Evolutionary conservation across 2,329 filamentous ascomycete genomes (phyloP).

Genomic region (Apiospora pterosperma): DNA sequence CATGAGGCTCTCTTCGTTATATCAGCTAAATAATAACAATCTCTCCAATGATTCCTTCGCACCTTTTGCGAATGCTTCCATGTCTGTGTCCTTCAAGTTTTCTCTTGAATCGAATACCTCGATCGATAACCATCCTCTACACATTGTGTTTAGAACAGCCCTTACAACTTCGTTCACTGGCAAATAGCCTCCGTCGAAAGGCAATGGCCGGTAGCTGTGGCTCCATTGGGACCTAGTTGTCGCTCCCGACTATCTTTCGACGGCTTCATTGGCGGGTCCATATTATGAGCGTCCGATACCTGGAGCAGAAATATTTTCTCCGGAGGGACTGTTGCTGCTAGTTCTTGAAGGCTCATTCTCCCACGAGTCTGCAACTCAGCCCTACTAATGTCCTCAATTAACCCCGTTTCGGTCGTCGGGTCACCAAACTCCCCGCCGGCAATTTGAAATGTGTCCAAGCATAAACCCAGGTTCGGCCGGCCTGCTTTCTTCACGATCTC

Average conservation of each 20-base stretch:
- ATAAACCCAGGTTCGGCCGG: conserved; percentile 66
- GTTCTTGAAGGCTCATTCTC: conserved; percentile 50
- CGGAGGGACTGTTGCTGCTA: conserved; percentile 54
- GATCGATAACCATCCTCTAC: conserved; percentile 63
- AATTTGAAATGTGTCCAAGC: conserved; percentile 75
- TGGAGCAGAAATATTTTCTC: conserved; percentile 75
- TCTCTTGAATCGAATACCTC: conserved; percentile 65
- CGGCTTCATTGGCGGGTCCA: conserved; percentile 51
- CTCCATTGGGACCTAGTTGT: conserved; percentile 67
- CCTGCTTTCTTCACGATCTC: conserved; percentile 61
- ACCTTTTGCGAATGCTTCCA: conserved; percentile 45
- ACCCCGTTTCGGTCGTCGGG: conserved; percentile 60
- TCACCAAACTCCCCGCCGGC: conserved; percentile 71
- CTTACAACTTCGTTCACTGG: conserved; percentile 62
- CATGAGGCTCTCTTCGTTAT: too few species aligned
- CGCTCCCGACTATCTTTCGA: conserved; percentile 49
- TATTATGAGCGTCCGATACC: conserved; percentile 70
- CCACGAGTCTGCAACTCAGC: conserved; percentile 49
- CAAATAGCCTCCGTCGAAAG: conserved; percentile 68
- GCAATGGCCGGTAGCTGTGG: conserved; percentile 65
- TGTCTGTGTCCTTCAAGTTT: conserved; percentile 38
- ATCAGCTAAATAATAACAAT: too few species aligned
- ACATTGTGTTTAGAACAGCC: conserved; percentile 66
- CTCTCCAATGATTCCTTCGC: conserved; percentile 46
- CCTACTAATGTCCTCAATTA: conserved; percentile 42